These are phyloP conservation scores for Logfia minima DNA, from an alignment of 129 eudicot genomes.

Conservation along the genomic window DNA sequence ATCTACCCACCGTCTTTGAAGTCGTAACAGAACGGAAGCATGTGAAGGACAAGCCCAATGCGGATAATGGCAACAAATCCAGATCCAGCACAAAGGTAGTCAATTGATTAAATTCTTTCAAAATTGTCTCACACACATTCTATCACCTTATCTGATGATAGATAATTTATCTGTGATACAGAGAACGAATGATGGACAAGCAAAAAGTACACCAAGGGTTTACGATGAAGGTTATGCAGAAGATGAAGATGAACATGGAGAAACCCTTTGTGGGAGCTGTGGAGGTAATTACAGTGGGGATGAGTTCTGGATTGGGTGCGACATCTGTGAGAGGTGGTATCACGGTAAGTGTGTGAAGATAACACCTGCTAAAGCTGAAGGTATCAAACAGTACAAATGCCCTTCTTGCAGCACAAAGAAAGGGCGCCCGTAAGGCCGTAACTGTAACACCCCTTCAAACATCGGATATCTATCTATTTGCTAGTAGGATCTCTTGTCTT, in stretches of 20 bases:
- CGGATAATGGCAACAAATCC: slow-evolving; percentile 68
- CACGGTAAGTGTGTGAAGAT: slow-evolving; percentile 79
- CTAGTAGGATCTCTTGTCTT: slow-evolving; percentile 22
- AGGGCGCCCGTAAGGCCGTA: slow-evolving; percentile 31
- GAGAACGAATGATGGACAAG: slow-evolving; percentile 57
- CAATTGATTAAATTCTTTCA: background rate
- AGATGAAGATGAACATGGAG: slow-evolving; percentile 79
- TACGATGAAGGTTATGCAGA: slow-evolving; percentile 56
- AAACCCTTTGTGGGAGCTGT: slow-evolving; percentile 73
- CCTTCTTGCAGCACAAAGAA: slow-evolving; percentile 66
- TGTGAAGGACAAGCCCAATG: slow-evolving; percentile 55
- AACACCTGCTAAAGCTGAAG: slow-evolving; percentile 68
- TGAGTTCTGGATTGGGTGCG: slow-evolving; percentile 83
- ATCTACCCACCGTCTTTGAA: slow-evolving; percentile 71
- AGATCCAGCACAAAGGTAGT: slow-evolving; percentile 58
- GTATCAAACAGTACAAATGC: slow-evolving; percentile 74
- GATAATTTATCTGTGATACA: slow-evolving; percentile 25
- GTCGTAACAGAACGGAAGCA: slow-evolving; percentile 63
- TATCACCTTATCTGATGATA: background rate
- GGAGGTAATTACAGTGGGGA: slow-evolving; percentile 75
- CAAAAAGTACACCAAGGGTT: slow-evolving; percentile 43
- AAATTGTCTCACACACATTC: background rate
- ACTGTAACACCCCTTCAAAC: slow-evolving; percentile 7
- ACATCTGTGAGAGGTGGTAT: slow-evolving; percentile 78
- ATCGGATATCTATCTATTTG: slow-evolving; percentile 11